Conservation (phyloP, 2,329 filamentous ascomycete species). For the Ceratocystiopsis brevicomis region DNA sequence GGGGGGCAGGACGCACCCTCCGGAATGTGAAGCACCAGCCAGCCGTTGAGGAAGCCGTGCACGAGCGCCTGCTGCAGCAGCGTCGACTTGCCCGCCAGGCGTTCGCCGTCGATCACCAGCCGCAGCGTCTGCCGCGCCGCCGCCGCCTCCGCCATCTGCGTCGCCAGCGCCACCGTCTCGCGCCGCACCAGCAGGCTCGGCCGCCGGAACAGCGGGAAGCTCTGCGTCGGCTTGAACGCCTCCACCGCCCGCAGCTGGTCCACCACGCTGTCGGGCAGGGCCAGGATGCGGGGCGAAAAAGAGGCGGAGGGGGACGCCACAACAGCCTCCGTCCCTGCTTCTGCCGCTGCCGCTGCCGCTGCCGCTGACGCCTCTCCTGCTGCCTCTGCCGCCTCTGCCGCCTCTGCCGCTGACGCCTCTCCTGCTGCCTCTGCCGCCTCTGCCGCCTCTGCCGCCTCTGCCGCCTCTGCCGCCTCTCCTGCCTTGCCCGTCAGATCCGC, state of each 20-base stretch:
- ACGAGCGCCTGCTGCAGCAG: constrained; percentile 67
- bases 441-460: neutral
- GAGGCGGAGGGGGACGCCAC: constrained; percentile 7
- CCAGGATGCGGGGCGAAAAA: constrained; percentile 45
- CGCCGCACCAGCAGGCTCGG: constrained; percentile 62
- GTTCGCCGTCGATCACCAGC: constrained; percentile 53
- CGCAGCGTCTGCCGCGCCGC: constrained; percentile 36
- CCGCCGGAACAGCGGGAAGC: constrained; percentile 68
- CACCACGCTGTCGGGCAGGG: constrained; percentile 48
- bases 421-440: neutral
- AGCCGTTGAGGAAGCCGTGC: constrained; percentile 63
- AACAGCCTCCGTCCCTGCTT: neutral
- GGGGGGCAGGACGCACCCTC: constrained; percentile 43
- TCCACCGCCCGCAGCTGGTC: constrained; percentile 69
- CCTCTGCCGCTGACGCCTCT: neutral
- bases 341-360: neutral
- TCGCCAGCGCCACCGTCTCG: constrained; percentile 58
- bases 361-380: neutral
- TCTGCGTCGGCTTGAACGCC: constrained; percentile 80
- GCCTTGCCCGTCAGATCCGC: constrained; percentile 17
- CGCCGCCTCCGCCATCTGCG: constrained; percentile 37
- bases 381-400: neutral
- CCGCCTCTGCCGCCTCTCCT: neutral
- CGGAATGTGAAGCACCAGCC: constrained; percentile 77
- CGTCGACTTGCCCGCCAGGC: constrained; percentile 70